phyloP scores from a whole-genome alignment of 106 monocot genomes.

The Vanilla planifolia region DNA sequence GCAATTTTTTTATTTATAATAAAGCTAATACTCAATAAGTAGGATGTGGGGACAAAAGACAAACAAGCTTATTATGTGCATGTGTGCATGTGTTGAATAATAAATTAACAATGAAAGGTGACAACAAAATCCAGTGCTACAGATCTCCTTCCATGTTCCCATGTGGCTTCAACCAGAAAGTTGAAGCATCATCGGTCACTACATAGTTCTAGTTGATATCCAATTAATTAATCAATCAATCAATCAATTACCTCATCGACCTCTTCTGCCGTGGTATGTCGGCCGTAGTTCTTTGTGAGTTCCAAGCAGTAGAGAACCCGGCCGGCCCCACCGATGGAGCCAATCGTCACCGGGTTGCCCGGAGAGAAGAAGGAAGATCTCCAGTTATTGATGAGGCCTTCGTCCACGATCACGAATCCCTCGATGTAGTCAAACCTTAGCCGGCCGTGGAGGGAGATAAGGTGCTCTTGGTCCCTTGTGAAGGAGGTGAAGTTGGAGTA shows the following conservation, averaged over 20 bases:
- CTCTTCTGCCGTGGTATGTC: constrained; percentile 18
- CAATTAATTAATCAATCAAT: too few species aligned
- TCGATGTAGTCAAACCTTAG: constrained; percentile 75
- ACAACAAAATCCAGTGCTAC: constrained; percentile 19
- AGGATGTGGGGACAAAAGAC: neutral
- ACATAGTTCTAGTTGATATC: too few species aligned
- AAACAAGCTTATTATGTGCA: neutral
- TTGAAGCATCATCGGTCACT: too few species aligned
- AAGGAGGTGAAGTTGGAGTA: constrained; percentile 64
- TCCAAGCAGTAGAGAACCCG: constrained; percentile 68
- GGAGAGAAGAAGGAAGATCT: constrained; percentile 85
- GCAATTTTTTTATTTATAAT: neutral
- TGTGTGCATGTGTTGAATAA: neutral
- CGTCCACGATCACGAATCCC: constrained; percentile 70
- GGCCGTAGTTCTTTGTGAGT: constrained; percentile 61
- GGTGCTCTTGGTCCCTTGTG: constrained; percentile 67
- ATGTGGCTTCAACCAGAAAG: constrained; percentile 4
- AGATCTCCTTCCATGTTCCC: constrained; percentile 23
- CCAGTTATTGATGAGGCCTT: constrained; percentile 76
- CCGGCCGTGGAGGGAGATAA: constrained; percentile 48
- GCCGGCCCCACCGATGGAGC: constrained; percentile 19
- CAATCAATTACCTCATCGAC: constrained; percentile 64
- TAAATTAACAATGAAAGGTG: constrained; percentile 5
- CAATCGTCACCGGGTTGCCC: constrained; percentile 42
- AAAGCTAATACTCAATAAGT: too few species aligned